Conservation (phyloP, 73 alveolate genomes). For the Paramecium octaurelia region DNA sequence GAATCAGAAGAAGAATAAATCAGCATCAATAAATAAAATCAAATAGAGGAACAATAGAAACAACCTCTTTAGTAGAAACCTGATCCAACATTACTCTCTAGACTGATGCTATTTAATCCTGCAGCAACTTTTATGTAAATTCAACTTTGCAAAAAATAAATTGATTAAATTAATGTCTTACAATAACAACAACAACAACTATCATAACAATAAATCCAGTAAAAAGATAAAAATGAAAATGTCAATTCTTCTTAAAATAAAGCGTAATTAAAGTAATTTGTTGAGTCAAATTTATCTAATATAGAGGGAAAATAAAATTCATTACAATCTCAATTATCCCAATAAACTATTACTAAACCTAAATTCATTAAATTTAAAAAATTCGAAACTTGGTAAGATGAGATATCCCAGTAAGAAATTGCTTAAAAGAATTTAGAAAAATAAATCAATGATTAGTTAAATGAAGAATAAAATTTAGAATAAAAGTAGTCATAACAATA, state of each 20-base stretch:
- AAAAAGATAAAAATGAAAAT: neutral
- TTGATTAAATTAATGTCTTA: neutral
- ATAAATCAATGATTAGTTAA: neutral
- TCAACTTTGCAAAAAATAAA: neutral
- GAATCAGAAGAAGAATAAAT: conserved; percentile 52
- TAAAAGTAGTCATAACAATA: neutral
- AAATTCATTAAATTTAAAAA: neutral
- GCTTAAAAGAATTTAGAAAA: neutral
- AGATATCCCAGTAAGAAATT: neutral
- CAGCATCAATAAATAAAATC: neutral
- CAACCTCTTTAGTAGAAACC: neutral
- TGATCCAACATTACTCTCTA: neutral
- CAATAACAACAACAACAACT: neutral
- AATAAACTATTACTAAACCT: neutral
- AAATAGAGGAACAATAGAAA: neutral
- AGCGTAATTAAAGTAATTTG: neutral
- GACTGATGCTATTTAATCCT: neutral
- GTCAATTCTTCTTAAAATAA: neutral
- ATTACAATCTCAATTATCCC: neutral
- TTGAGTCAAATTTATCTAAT: neutral
- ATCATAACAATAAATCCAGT: neutral
- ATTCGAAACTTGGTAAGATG: neutral
- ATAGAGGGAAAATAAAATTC: neutral
- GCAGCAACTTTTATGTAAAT: neutral
- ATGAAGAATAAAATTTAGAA: neutral